phyloP scores from a whole-genome alignment of 2,329 filamentous ascomycete genomes.

The Aureobasidium vineae region DNA sequence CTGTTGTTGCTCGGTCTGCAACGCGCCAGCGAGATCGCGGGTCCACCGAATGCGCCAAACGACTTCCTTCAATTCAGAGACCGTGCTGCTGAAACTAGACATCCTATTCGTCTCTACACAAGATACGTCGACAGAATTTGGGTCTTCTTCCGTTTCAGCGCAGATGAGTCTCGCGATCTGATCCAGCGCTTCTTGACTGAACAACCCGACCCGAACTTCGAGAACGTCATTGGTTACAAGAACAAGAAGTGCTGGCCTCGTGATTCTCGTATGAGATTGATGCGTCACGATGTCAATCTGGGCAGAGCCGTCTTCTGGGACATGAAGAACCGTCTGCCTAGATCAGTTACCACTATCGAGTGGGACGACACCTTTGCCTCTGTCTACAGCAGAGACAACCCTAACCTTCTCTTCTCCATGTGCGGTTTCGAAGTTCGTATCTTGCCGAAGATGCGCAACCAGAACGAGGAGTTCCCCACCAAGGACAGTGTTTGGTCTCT shows the following conservation, averaged over 20 bases:
- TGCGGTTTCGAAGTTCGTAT: slow-evolving; percentile 96
- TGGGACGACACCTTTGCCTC: slow-evolving; percentile 99
- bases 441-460: slow-evolving; percentile 88
- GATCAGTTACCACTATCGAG: slow-evolving; percentile 94
- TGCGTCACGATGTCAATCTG: slow-evolving; percentile 98
- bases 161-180: slow-evolving; percentile 90
- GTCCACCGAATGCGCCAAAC: slow-evolving; percentile 88
- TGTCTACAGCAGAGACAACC: slow-evolving; percentile 97
- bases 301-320: slow-evolving; percentile 99
- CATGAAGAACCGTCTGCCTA: slow-evolving; percentile 90
- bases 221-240: slow-evolving; percentile 98
- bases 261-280: slow-evolving; percentile 95
- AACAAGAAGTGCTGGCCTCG: slow-evolving; percentile 99
- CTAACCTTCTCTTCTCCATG: slow-evolving; percentile 97
- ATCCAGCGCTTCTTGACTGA: slow-evolving; percentile 98
- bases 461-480: slow-evolving; percentile 93
- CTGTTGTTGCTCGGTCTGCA: slow-evolving; percentile 87
- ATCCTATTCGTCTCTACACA: slow-evolving; percentile 96
- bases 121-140: slow-evolving; percentile 98
- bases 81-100: slow-evolving; percentile 83
- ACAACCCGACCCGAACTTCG: slow-evolving; percentile 97
- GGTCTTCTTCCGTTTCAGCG: slow-evolving; percentile 92
- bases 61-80: slow-evolving; percentile 98
- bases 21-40: slow-evolving; percentile 96
- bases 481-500: slow-evolving; percentile 99